Conservation (phyloP, 2,329 filamentous ascomycete species). For the Stagonosporopsis chrysanthemi region DNA sequence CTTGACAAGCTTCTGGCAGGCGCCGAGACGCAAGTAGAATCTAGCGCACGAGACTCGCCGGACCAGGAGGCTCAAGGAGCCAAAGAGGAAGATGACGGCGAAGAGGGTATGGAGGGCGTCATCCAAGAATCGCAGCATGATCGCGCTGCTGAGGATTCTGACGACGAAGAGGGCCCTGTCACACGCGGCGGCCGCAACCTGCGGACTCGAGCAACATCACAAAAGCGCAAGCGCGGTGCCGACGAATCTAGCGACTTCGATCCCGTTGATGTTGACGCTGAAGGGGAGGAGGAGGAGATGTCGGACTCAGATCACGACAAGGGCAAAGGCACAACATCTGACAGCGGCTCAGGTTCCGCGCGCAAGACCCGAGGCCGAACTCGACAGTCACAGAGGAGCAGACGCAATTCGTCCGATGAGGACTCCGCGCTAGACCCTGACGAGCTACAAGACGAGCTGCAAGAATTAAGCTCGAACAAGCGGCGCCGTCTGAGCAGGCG, state of each 20-base stretch:
- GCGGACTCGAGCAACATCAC: conserved; percentile 40
- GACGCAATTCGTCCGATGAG: conserved; percentile 57
- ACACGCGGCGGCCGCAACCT: conserved; percentile 55
- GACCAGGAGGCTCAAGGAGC: conserved; percentile 43
- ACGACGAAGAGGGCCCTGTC: conserved; percentile 66
- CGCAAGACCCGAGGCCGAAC: conserved; percentile 59
- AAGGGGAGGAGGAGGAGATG: conserved; percentile 62
- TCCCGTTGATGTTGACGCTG: conserved; percentile 64
- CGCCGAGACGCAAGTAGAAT: conserved; percentile 48
- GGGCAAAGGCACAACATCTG: conserved; percentile 48
- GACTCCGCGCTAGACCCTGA: conserved; percentile 57
- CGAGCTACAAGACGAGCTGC: conserved; percentile 63
- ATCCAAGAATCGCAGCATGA: conserved; percentile 54
- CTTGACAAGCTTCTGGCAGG: conserved; percentile 44
- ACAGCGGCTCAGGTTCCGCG: conserved; percentile 51
- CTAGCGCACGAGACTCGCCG: conserved; percentile 42
- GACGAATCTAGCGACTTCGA: conserved; percentile 71
- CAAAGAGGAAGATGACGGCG: conserved; percentile 40
- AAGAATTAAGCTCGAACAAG: conserved; percentile 64
- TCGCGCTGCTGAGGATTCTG: conserved; percentile 51
- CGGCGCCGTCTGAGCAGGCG: conserved; percentile 44
- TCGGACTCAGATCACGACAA: conserved; percentile 60
- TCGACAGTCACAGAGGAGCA: conserved; percentile 54
- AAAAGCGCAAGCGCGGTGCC: conserved; percentile 49
- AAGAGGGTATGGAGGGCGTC: conserved; percentile 45